Conservation (phyloP, 805 yeast genomes). For the Pichia paraexigua region DNA sequence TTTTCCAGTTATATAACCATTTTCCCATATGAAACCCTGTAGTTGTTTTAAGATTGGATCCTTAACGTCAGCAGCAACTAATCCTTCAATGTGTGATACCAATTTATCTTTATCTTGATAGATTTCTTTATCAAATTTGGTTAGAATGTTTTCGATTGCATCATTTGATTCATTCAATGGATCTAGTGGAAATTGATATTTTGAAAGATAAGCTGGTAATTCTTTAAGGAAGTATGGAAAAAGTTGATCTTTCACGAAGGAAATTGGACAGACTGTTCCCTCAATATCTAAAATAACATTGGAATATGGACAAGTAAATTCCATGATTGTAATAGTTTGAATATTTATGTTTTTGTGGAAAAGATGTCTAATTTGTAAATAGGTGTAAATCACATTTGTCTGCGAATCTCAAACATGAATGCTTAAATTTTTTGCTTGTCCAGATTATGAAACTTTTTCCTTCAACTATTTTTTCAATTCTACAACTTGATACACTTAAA, state of each 20-base stretch:
- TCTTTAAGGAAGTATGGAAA: slow-evolving; percentile 65
- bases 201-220: slow-evolving; percentile 35
- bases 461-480: too few species aligned
- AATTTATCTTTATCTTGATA: slow-evolving; percentile 28
- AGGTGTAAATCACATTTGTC: not conserved
- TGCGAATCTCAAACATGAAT: not conserved
- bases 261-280: slow-evolving; percentile 88
- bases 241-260: slow-evolving; percentile 72
- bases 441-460: not conserved
- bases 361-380: not conserved
- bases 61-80: slow-evolving; percentile 65
- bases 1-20: slow-evolving; percentile 72
- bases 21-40: slow-evolving; percentile 79
- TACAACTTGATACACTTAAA: not conserved
- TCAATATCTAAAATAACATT: slow-evolving; percentile 66
- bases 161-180: slow-evolving; percentile 7
- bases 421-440: not conserved
- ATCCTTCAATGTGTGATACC: slow-evolving; percentile 39
- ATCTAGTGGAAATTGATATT: slow-evolving; percentile 29
- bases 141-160: slow-evolving; percentile 29
- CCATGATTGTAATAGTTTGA: slow-evolving; percentile 4
- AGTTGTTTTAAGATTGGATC: slow-evolving; percentile 68
- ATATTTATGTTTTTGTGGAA: not conserved
- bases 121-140: slow-evolving; percentile 38
- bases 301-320: slow-evolving; percentile 9